Percentiles rank a stretch among this genome's conserved stretches.
Conservation (phyloP, 1,284 basidiomycete species). For the Boletus semigastroideus region DNA sequence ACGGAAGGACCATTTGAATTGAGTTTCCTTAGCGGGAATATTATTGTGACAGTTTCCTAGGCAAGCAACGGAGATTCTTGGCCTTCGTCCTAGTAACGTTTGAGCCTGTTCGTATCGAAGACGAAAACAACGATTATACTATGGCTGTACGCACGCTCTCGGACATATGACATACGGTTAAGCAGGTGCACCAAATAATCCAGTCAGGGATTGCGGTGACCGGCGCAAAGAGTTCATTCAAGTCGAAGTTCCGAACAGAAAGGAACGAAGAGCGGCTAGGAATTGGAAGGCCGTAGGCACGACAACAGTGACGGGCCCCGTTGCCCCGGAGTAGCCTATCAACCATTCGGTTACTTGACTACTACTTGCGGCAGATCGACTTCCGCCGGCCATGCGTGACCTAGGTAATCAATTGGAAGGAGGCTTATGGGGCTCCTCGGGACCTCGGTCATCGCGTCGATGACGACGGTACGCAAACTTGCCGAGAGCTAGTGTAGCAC, state of each 20-base stretch:
- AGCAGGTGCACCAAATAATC: background rate
- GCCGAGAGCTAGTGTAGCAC: background rate
- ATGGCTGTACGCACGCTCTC: background rate
- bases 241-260: background rate
- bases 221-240: constrained; percentile 2
- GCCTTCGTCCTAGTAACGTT: constrained; percentile 9
- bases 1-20: background rate
- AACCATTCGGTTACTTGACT: constrained; percentile 2
- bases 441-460: constrained; percentile 24
- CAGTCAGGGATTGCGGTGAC: background rate
- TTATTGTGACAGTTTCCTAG: constrained; percentile 48
- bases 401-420: background rate
- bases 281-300: constrained; percentile 13
- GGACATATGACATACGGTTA: background rate
- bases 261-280: background rate
- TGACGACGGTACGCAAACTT: background rate
- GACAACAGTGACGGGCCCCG: constrained; percentile 7
- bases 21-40: constrained; percentile 51
- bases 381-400: background rate
- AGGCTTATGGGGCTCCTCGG: constrained; percentile 21
- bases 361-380: constrained; percentile 4
- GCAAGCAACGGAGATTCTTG: constrained; percentile 13
- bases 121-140: background rate
- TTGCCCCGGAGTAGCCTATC: background rate
- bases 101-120: constrained; percentile 8